Base-by-base conservation (phyloP, 148 eudicot species). In the Amaranthus palmeri region DNA sequence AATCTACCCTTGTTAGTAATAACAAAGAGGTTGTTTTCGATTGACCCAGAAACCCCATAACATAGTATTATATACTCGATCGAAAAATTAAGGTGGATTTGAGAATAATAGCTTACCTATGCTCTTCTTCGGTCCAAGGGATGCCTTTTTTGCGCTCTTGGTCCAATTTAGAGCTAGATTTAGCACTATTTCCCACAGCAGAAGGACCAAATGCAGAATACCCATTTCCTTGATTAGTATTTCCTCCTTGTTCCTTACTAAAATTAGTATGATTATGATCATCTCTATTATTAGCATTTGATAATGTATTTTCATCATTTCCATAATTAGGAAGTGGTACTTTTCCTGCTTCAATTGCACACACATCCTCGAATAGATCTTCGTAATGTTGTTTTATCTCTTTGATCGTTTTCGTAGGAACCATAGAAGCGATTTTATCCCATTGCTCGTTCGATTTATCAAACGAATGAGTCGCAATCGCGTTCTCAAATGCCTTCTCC, bases 91-190 rank as follows among this genome's bases (percentile, higher is more conserved):
- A 25, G 36, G 36, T 25, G 2, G 36, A 25, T 25, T 25, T 25
- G 36, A 25, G 36, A 25, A 25, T 11, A 41, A 4, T 43, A 18
- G 7, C 36, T n/a, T 79, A 88, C 96, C 93, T 86, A 71, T 91
- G 96, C 80, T 91, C 96, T 82, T 91, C 96, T 70, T 91, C 96
- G 10, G 96, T 91, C 96, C 96, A 91, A 12, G 96, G 96, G 64
- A 91, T 91, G 53, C 96, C 96, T 70, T 91, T 91, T 56, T 88
- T 82, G 36, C 96, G 83, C 61, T 91, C 96, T 61, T 88, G 93
- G 14, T 91, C 93, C 11, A 85, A 73, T 74, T 81, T 83, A 2
- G 92, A 86, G 36, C 81, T 81, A 43, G 84, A 85, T 72, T 80
- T 81, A 4, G 72, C 59, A 36, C 54, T 13, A 78, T 76, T 65